Base-by-base conservation (phyloP, 1,284 basidiomycete genomes). In the Psilocybe mexicana region DNA sequence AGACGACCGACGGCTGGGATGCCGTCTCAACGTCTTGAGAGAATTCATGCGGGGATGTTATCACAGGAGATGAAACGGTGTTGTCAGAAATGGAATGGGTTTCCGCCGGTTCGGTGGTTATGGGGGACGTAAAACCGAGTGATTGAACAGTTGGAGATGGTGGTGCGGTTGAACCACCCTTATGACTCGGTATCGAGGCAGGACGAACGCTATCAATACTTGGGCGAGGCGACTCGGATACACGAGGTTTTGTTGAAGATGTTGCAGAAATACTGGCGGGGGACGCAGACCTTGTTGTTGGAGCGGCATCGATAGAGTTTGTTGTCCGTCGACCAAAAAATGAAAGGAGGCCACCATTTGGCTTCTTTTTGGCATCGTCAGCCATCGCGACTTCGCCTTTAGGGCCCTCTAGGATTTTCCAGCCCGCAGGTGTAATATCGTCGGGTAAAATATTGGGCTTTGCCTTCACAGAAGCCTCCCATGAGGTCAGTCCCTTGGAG, bases 401-500 rank as follows among this genome's bases (percentile, higher is more conserved):
- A 57, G 67, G 63, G 38, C 68, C 57, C 56, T 73, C 71, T 8
- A 76, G 63, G 33, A 77, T 72, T 53, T 83, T 77, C 89, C 89
- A 91, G 3, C 89, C 89, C 6, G 76, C 72, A 18, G 86, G 87
- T 5, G 84, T 61, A 25, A 78, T 71, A 61, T 84, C 83, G 40
- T 87, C 83, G 30, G 77, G 73, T n/a, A 73, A 61, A 36, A 75
- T 60, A 18, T 81, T 82, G 38, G 79, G 77, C 46, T 73, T 75
- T 2, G 80, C 75, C 69, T 84, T 89, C 0, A 90, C 74, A 11
- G 85, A 80, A 10, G 76, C 76, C 66, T 91, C 87, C 90, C 90
- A 92, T 30, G 87, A 83, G 14, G 81, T 80, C 3, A 86, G 87
- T 1, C 87, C 88, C 69, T 87, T 89, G 0, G 86, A 83, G 7